phyloP scores from a whole-genome alignment of 805 yeast species.

The Danielozyma ontarioensis region DNA sequence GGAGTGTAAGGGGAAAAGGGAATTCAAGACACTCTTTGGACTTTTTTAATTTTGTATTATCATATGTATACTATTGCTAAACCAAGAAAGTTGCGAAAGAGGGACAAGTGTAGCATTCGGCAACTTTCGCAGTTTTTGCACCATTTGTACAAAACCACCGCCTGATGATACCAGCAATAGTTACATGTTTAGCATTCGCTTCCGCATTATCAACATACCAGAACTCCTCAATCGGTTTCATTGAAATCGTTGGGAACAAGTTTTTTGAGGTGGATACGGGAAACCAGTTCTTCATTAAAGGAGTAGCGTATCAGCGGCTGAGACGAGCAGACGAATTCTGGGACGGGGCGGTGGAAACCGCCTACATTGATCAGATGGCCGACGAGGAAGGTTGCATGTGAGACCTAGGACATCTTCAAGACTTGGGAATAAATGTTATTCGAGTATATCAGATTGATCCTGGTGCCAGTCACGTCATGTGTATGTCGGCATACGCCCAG shows the following conservation, averaged over 20 bases:
- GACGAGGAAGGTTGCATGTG: constrained; percentile 66
- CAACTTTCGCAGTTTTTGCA: too few relatives aligned
- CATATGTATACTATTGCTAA: too few relatives aligned
- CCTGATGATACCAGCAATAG: too few relatives aligned
- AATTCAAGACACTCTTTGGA: constrained; percentile 24
- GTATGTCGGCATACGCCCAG: constrained; percentile 22
- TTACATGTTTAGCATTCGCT: too few relatives aligned
- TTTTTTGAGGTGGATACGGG: constrained; percentile 71
- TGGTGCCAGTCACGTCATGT: constrained; percentile 55
- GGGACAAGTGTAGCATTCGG: too few relatives aligned
- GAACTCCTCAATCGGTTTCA: too few relatives aligned
- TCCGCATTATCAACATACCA: too few relatives aligned
- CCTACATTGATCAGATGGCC: constrained; percentile 71
- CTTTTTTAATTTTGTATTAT: constrained; percentile 9
- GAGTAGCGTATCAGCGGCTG: constrained; percentile 82
- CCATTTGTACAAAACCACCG: too few relatives aligned
- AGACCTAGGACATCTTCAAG: constrained; percentile 71
- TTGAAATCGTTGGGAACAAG: constrained; percentile 66
- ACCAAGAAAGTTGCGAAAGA: too few relatives aligned
- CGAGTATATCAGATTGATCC: constrained; percentile 87
- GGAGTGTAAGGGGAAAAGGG: constrained; percentile 41
- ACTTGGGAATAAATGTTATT: constrained; percentile 69
- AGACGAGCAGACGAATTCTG: constrained; percentile 37
- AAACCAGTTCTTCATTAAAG: constrained; percentile 80
- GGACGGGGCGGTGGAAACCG: constrained; percentile 12